A percentile compares a stretch with the other conserved stretches of the same genome.
Conservation (phyloP, 768 basidiomycete species). For the Auricularia heimuer region DNA sequence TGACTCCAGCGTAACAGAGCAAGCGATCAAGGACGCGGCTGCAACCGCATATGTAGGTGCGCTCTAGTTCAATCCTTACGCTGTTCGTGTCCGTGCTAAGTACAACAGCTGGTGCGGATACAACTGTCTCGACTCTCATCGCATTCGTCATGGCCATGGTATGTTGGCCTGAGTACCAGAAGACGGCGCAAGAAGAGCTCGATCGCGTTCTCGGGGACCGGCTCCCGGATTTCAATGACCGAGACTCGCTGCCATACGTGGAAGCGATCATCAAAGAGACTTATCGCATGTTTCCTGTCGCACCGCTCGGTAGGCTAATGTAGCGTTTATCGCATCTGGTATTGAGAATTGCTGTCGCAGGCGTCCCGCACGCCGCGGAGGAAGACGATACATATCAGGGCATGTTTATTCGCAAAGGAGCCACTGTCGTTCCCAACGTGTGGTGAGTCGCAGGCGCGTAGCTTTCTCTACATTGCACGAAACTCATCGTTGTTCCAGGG, state of each 20-base stretch:
- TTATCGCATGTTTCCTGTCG: slow-evolving; percentile 4
- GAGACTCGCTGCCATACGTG: slow-evolving; percentile 10
- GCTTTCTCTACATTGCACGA: too few species aligned
- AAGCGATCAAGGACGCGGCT: background rate
- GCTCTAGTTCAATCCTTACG: too few species aligned
- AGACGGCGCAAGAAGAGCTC: slow-evolving; percentile 9
- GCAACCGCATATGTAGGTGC: background rate
- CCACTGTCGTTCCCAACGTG: too few species aligned
- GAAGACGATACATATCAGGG: background rate
- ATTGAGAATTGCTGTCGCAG: background rate
- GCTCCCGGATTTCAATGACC: slow-evolving; percentile 5
- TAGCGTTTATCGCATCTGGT: background rate
- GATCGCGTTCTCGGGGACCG: slow-evolving; percentile 7
- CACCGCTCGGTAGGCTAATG: background rate
- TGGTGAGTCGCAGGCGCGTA: too few species aligned
- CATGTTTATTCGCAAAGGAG: too few species aligned
- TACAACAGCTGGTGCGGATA: slow-evolving; percentile 80
- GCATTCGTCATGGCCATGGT: slow-evolving; percentile 10
- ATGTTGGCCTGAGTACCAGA: slow-evolving; percentile 6
- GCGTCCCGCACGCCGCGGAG: background rate
- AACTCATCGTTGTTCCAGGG: too few species aligned
- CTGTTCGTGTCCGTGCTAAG: slow-evolving; percentile 74
- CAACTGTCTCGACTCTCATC: slow-evolving; percentile 15
- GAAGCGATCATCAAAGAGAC: slow-evolving; percentile 6
- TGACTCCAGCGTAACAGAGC: background rate